Evolutionary conservation across 2,329 filamentous ascomycete genomes (phyloP), one percentile per base, ranked within the genome.

Genomic region (Colletotrichum sp.): DNA sequence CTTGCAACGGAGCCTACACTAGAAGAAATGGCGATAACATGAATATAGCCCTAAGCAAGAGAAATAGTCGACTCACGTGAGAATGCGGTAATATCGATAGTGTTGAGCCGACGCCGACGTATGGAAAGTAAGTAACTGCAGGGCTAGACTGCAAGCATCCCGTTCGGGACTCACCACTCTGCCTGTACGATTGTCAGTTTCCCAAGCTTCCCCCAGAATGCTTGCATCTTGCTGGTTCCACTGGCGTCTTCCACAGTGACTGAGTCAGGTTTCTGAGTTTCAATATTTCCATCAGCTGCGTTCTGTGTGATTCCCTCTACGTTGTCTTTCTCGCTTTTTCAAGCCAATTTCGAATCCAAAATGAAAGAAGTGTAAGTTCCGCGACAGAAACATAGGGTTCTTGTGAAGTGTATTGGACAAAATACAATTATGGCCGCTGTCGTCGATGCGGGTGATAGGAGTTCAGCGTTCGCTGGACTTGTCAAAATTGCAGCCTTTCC

Each of bases 381-480:
- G 0, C 36, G 0, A 18, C 4, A 39, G 1, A 39, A 39, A 39
- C 36, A 1, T 39, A 39, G 1, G 2, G 2, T 39, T 39, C 1
- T 3, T 39, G 36, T 18, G 36, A 39, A 39, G 36, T 2, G 34
- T 4, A 36, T 36, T 36, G 34, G 6, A 28, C 26, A 36, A 36
- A 36, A 15, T 15, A 8, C 34, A 36, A 36, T 36, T 3, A 36
- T 36, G 34, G 34, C 34, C 34, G 34, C 2, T 36, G 2, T 36
- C 34, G 34, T 16, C 34, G 34, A 3, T 36, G 34, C 5, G 15
- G 15, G 36, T 39, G 36, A 39, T 0, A 1, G 36, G 16, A 39
- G 0, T 39, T 39, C 16, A 39, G 36, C 36, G 36, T 18, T 39
- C 7, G 36, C 5, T 39, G 36, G 36, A 39, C 36, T 39, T 9